These are phyloP conservation scores for Rhodotorula graminis DNA, from an alignment of 768 basidiomycete species.

Conservation along the genomic window DNA sequence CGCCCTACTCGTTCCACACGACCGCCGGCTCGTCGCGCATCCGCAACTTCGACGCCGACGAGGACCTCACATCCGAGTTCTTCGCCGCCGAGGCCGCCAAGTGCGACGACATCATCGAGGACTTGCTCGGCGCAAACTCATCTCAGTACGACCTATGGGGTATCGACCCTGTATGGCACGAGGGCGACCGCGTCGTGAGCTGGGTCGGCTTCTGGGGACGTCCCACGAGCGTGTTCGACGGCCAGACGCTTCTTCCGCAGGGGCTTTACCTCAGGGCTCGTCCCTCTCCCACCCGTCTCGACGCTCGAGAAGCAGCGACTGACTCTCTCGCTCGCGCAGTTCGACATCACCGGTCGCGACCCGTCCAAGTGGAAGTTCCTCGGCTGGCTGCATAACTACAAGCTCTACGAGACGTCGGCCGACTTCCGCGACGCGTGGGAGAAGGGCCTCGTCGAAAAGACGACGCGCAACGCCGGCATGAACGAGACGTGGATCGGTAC, in stretches of 20 bases:
- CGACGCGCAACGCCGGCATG: slow-evolving; percentile 34
- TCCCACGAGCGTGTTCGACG: slow-evolving; percentile 38
- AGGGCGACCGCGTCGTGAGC: slow-evolving; percentile 37
- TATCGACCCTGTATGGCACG: slow-evolving; percentile 45
- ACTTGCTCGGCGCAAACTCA: slow-evolving; percentile 32
- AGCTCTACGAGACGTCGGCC: slow-evolving; percentile 39
- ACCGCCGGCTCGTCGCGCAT: slow-evolving; percentile 38
- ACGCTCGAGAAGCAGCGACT: neutral
- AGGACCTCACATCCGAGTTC: slow-evolving; percentile 21
- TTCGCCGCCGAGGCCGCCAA: slow-evolving; percentile 22
- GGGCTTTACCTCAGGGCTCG: slow-evolving; percentile 42
- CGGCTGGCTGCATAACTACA: slow-evolving; percentile 41
- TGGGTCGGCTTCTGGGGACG: slow-evolving; percentile 40
- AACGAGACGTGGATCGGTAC: slow-evolving; percentile 39
- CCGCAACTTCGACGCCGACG: slow-evolving; percentile 42
- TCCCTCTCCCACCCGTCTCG: neutral
- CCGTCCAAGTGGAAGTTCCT: slow-evolving; percentile 38
- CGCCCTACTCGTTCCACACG: slow-evolving; percentile 21
- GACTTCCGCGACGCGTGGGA: slow-evolving; percentile 44
- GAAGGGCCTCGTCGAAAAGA: slow-evolving; percentile 29
- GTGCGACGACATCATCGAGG: slow-evolving; percentile 43
- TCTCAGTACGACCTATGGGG: slow-evolving; percentile 13
- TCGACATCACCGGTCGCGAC: slow-evolving; percentile 42
- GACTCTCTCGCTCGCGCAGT: neutral
- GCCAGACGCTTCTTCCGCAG: slow-evolving; percentile 42